Evolutionary conservation across 192 early-diverging fungal species (phyloP), one percentile per base, ranked within the genome.

Genomic region (Mortierella claussenii): DNA sequence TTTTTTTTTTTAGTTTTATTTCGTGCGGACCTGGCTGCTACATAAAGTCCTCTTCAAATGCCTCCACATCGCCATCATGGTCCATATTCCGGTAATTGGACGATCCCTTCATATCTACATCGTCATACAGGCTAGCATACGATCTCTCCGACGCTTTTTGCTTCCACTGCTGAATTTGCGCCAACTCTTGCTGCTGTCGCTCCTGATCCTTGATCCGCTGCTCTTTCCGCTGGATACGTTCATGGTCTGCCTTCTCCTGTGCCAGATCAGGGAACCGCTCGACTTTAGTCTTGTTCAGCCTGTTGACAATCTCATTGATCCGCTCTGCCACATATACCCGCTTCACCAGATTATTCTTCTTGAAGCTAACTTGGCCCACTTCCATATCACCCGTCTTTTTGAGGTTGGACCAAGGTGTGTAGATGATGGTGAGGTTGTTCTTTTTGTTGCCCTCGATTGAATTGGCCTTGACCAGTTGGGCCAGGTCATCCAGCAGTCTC

Each of bases 371-470:
- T 62, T 98, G 96, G 12, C 98, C 98, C 3, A 92, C 92, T 32
- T 95, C 98, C 98, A 98, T 99, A 20, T 90, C 94, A 17, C 83
- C 84, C 12, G 92, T 93, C 79, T 98, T 98, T 56, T 95, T 89
- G 33, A 99, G 85, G 76, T 98, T 99, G 12, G 81, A 57, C 91
- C 92, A 93, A 7, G 92, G 91, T 6, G 98, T 98, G 80, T 99
- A 98, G 60, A 98, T 93, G 48, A 99, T 88, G 0, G 91, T 88
- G 23, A 98, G 69, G 79, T 96, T 93, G 83, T 91, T 86, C 68
- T 92, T 96, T 65, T 99, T 99, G 83, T 96, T 96, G 81, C 91
- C 97, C 81, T 97, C 93, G 63, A 98, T 99, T 67, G 90, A 92
- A 84, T 99, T 99, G 7, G 96, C 97, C 80, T 99, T 99, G 55